Base-by-base conservation (phyloP, 352 stramenopile species). In the Phytophthora melonis region DNA sequence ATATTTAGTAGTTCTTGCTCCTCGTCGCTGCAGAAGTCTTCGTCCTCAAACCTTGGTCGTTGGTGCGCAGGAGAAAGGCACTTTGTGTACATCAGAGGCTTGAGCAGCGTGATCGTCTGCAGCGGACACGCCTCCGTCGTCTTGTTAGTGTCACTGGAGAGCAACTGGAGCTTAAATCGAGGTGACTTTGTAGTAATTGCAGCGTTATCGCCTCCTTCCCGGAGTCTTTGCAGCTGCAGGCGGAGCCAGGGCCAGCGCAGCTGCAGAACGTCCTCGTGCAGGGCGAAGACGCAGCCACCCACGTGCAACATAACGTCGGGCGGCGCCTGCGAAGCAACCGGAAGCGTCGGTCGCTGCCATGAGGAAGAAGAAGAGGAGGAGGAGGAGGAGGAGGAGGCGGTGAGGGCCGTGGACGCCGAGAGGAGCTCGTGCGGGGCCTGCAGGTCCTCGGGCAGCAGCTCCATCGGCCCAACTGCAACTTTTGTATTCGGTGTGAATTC, bases 281-380 rank as follows among this genome's bases (percentile, higher is more conserved):
- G 7, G 0, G 67, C 66, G 53, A 92, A 90, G 45, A 80, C 72
- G 69, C 85, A 93, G 53, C 63, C 65, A 13, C 75, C 70, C 1
- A 90, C 82, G 59, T 90, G 82, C 23, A 93, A 55, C 34, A 88
- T 63, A 13, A 86, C 57, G 61, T 92, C 82, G 21, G 74, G 64
- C 8, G 59, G 60, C 5, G 32, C 6, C 30, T 65, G 59, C 11
- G 62, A 58, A 55, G 61, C 59, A 19, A 78, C 47, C 0, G 60
- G 55, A 2, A 63, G 45, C 1, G 57, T 58, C 14, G 77, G 68
- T 36, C 57, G 68, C 18, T 54, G 10, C 45, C 49, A 72, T 8
- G 50, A 47, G 18, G 27, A 34, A 13, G 8, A 16, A 3, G 47
- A 49, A 6, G 16, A 47, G 4, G n/a, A 34, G 30, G 50, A 47